Conservation (phyloP, 345 rosid genomes). For the Toxicodendron radicans region DNA sequence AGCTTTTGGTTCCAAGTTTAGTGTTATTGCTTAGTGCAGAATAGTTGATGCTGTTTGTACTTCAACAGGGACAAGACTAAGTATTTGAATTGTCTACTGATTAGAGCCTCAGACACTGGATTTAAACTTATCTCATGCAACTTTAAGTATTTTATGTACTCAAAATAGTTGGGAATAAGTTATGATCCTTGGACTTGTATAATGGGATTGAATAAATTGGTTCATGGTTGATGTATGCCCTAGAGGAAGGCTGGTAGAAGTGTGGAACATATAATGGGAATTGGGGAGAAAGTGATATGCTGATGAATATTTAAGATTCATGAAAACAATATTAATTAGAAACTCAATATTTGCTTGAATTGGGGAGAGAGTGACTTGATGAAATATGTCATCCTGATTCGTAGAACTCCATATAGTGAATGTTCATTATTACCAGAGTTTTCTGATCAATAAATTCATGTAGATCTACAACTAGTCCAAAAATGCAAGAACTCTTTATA, state of each 20-base stretch:
- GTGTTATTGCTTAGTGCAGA: not conserved
- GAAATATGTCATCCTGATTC: not conserved
- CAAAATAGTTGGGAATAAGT: not conserved
- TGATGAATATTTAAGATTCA: not conserved
- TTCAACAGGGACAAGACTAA: not conserved
- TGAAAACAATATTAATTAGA: not conserved
- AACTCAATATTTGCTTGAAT: not conserved
- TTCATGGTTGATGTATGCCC: not conserved
- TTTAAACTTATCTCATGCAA: not conserved
- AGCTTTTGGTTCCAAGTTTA: not conserved
- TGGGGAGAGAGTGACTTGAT: not conserved
- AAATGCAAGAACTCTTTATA: not conserved
- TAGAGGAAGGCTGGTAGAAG: not conserved
- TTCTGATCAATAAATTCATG: not conserved
- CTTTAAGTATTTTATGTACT: not conserved
- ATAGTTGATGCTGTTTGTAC: not conserved
- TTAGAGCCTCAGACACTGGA: not conserved
- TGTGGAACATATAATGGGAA: not conserved
- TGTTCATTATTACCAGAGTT: not conserved
- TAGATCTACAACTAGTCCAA: not conserved
- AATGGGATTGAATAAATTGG: not conserved
- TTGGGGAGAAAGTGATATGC: too few relatives aligned
- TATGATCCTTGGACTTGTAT: not conserved
- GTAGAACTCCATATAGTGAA: not conserved
- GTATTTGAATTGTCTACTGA: not conserved